Evolutionary conservation across 2,329 filamentous ascomycete genomes (phyloP), one percentile per base, ranked within the genome.

Genomic region (Zelopaecilomyces penicillatus): DNA sequence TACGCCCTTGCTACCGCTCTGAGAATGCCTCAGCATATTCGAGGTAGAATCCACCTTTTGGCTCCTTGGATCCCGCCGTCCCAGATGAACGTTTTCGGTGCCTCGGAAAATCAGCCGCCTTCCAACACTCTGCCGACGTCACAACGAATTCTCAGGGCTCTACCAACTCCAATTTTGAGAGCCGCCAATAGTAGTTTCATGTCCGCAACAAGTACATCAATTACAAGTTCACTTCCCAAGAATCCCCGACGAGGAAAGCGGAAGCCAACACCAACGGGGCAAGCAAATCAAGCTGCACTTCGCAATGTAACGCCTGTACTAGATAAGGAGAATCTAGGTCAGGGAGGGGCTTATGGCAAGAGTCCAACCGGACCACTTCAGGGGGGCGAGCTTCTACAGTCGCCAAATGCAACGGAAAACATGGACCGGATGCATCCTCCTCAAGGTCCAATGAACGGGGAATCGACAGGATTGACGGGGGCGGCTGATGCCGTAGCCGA

Each of bases 11-110:
- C 93, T 0, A 97, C 93, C 0, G 93, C 93, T 0, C 73, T 98
- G 37, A 86, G 93, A 37, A 95, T 98, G 78, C 93, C 93, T 4
- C 90, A 96, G 57, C 87, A 96, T 58, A 94, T 98, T 49, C 84
- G 90, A 5, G 93, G 93, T 19, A 84, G 88, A 43, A 93, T 98
- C 44, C 93, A 98, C 64, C 78, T 98, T 3, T 75, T 98, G 6
- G 91, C 93, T 1, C 93, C 93, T 0, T 96, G 89, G 93, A 97
- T 98, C 39, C 93, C 93, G 1, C 93, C 93, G 0, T 97, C 88
- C 4, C 89, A 95, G 61, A 85, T 95, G 73, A 89, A 82, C 43
- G 82, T 85, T 12, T 83, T 90, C 52, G 82, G 83, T 29, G 75
- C 78, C 2, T 82, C 86, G 11, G 82, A 87, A 56, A 82, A 82